These are phyloP conservation scores for Vigna trinervia DNA, from an alignment of 306 rosid genomes.

Conservation along the genomic window DNA sequence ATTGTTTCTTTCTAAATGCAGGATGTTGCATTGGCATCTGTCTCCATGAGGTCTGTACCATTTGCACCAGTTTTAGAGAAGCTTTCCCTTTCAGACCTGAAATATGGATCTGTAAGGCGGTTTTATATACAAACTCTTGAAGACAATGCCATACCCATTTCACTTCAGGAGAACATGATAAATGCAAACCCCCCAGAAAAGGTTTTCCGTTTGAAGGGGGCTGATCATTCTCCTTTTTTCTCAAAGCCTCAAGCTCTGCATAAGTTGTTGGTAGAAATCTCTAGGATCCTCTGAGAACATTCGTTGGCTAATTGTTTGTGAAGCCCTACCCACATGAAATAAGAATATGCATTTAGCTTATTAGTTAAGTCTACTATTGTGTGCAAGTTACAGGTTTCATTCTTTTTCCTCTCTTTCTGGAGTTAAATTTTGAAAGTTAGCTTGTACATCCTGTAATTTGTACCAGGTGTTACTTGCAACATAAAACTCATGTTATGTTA, in stretches of 20 bases:
- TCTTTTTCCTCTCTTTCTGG: neutral
- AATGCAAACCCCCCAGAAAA: slow-evolving; percentile 75
- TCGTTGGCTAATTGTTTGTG: slow-evolving; percentile 42
- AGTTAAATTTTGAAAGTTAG: slow-evolving; percentile 28
- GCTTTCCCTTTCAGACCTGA: slow-evolving; percentile 73
- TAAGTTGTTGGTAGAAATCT: slow-evolving; percentile 86
- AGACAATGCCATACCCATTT: slow-evolving; percentile 84
- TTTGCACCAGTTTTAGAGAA: slow-evolving; percentile 88
- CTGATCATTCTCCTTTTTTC: slow-evolving; percentile 96
- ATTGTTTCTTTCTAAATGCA: slow-evolving; percentile 47
- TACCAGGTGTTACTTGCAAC: slow-evolving; percentile 29
- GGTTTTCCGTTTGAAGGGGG: slow-evolving; percentile 77
- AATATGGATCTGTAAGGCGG: slow-evolving; percentile 82
- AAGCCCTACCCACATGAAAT: slow-evolving; percentile 44
- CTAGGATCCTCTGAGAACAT: slow-evolving; percentile 55
- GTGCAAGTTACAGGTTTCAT: slow-evolving; percentile 37
- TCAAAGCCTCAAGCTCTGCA: slow-evolving; percentile 97
- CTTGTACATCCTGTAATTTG: slow-evolving; percentile 11
- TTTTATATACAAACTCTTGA: slow-evolving; percentile 86
- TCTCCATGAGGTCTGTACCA: slow-evolving; percentile 91
- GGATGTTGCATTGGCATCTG: slow-evolving; percentile 95
- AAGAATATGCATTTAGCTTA: slow-evolving; percentile 43
- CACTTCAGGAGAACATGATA: slow-evolving; percentile 80
- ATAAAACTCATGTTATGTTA: slow-evolving; percentile 12
- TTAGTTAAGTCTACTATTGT: slow-evolving; percentile 22